Conservation (phyloP, 108 stramenopile species). For the Seminavis robusta region DNA sequence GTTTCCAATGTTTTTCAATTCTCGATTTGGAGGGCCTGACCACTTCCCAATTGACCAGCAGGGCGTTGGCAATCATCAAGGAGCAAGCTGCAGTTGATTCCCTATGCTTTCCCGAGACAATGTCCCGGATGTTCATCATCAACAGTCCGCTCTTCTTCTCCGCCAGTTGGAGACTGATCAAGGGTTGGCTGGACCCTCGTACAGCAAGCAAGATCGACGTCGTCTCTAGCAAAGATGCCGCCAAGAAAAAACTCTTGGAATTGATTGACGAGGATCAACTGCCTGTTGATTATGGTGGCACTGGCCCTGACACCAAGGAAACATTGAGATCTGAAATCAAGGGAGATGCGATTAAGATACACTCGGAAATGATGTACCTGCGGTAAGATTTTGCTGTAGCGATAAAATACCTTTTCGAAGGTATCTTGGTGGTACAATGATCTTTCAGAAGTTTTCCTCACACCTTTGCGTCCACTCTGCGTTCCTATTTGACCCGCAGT, state of each 20-base stretch:
- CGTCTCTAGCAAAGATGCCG: slow-evolving; percentile 50
- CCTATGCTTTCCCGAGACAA: slow-evolving; percentile 85
- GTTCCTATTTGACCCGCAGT: slow-evolving; percentile 15
- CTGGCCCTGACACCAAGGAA: slow-evolving; percentile 44
- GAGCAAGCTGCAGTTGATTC: slow-evolving; percentile 85
- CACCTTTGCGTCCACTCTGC: background rate
- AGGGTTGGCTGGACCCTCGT: slow-evolving; percentile 82
- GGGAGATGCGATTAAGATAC: slow-evolving; percentile 49
- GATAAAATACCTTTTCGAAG: background rate
- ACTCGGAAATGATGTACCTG: slow-evolving; percentile 58
- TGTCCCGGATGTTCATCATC: slow-evolving; percentile 73
- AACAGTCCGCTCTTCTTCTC: slow-evolving; percentile 85
- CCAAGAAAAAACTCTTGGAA: slow-evolving; percentile 66
- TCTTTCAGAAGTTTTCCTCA: background rate
- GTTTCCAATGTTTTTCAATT: slow-evolving; percentile 70
- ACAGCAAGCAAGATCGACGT: slow-evolving; percentile 81
- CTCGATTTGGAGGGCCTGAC: slow-evolving; percentile 71
- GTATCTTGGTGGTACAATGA: background rate
- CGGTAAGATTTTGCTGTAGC: slow-evolving; percentile 27
- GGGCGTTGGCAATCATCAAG: slow-evolving; percentile 75
- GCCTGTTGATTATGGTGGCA: slow-evolving; percentile 82
- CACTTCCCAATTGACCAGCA: slow-evolving; percentile 45
- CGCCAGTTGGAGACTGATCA: slow-evolving; percentile 78
- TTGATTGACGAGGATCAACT: slow-evolving; percentile 65
- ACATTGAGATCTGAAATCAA: slow-evolving; percentile 24